Conservation (phyloP, 352 stramenopile species). For the Globisporangium middletonii region DNA sequence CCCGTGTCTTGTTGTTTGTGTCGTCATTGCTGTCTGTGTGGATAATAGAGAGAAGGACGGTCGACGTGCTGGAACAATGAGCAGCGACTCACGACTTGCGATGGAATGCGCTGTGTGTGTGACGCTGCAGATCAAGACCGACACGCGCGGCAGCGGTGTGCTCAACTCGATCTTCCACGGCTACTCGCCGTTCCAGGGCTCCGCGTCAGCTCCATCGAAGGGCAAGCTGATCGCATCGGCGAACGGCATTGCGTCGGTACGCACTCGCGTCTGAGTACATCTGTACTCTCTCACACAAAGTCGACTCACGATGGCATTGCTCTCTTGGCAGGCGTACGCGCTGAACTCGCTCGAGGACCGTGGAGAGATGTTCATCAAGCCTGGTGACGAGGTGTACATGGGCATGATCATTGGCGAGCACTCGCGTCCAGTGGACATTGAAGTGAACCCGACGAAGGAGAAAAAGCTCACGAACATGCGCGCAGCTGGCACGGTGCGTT, state of each 20-base stretch:
- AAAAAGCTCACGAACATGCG: slow-evolving; percentile 98
- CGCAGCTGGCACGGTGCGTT: slow-evolving; percentile 74
- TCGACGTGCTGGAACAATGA: neutral
- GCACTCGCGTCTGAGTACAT: neutral
- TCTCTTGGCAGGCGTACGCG: slow-evolving; percentile 74
- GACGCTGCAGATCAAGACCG: slow-evolving; percentile 86
- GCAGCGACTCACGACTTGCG: neutral
- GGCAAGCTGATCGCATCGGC: slow-evolving; percentile 81
- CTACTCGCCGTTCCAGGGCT: slow-evolving; percentile 86
- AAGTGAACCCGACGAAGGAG: slow-evolving; percentile 97
- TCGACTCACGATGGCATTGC: neutral
- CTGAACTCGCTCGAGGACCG: slow-evolving; percentile 90
- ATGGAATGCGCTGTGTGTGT: neutral
- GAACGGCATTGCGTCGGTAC: slow-evolving; percentile 57
- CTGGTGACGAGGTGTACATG: slow-evolving; percentile 93
- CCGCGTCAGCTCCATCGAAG: slow-evolving; percentile 67
- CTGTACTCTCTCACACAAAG: no score
- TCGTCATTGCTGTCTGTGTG: neutral
- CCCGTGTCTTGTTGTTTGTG: no score
- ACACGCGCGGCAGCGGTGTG: slow-evolving; percentile 94
- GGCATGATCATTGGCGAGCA: slow-evolving; percentile 99
- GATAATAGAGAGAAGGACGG: neutral
- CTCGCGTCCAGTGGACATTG: slow-evolving; percentile 92
- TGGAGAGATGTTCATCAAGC: slow-evolving; percentile 95
- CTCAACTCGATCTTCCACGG: slow-evolving; percentile 97